Percentiles rank a stretch among this genome's conserved stretches.
These are phyloP conservation scores for Colletotrichum tabaci DNA, from an alignment of 2,329 filamentous ascomycete genomes.

Conservation along the genomic window DNA sequence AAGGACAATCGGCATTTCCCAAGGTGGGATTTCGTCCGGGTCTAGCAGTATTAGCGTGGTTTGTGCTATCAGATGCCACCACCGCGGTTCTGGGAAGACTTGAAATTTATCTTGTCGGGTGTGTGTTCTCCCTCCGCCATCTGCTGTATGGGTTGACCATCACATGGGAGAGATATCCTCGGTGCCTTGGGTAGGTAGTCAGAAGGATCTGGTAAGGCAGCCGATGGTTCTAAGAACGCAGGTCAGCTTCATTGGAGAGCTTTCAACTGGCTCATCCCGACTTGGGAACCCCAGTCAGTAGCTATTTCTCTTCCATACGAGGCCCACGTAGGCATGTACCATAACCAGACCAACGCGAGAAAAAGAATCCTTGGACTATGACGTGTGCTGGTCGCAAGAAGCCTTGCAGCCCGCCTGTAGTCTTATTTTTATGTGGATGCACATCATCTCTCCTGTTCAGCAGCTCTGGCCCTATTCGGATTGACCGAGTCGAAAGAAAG, in stretches of 20 bases:
- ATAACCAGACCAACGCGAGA: too few relatives aligned
- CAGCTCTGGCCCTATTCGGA: not conserved
- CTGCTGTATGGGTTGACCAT: not conserved
- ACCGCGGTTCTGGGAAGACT: not conserved
- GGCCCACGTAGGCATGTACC: not conserved
- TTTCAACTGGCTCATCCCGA: not conserved
- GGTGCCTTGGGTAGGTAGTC: not conserved
- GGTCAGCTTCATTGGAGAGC: not conserved
- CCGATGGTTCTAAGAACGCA: not conserved
- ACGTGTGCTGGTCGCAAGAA: conserved; percentile 2
- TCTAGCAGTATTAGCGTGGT: not conserved
- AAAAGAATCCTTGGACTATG: conserved; percentile 7
- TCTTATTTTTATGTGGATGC: not conserved
- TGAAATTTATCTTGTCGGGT: not conserved
- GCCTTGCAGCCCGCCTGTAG: not conserved
- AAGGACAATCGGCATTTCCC: not conserved
- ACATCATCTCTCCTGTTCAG: not conserved
- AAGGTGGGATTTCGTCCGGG: not conserved
- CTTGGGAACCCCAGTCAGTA: not conserved
- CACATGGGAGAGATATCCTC: not conserved
- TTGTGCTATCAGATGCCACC: not conserved
- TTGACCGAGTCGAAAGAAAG: not conserved
- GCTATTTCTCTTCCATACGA: not conserved
- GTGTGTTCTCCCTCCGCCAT: not conserved
- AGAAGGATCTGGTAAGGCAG: not conserved